These are phyloP conservation scores for Megacollybia marginata DNA, from an alignment of 768 basidiomycete species.

Conservation along the genomic window DNA sequence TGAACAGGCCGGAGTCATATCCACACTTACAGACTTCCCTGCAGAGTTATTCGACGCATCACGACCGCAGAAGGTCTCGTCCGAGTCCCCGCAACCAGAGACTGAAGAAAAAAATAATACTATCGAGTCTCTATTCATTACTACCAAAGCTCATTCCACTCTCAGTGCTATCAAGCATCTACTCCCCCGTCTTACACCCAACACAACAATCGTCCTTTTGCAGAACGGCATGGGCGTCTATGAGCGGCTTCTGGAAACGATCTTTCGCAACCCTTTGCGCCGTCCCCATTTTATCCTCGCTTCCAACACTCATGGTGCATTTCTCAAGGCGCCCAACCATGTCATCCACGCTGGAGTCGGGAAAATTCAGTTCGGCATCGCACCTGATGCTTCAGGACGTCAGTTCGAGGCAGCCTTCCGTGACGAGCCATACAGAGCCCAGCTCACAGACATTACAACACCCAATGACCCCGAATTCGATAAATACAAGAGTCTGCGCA, in stretches of 20 bases:
- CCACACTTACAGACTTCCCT: conserved; percentile 35
- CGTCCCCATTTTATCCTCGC: conserved; percentile 86
- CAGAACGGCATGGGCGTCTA: conserved; percentile 95
- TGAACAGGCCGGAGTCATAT: conserved; percentile 40
- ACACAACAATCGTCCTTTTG: conserved; percentile 84
- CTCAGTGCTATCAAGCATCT: conserved; percentile 50
- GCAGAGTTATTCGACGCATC: conserved; percentile 40
- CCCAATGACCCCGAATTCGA: conserved; percentile 23
- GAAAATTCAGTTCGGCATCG: conserved; percentile 68
- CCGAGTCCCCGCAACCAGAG: not conserved
- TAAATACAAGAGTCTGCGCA: conserved; percentile 55
- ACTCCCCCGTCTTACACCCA: conserved; percentile 49
- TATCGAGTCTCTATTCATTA: conserved; percentile 78
- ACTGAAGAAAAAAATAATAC: conserved; percentile 9
- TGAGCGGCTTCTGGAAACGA: conserved; percentile 56
- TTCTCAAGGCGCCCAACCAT: conserved; percentile 40
- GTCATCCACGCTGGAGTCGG: conserved; percentile 70
- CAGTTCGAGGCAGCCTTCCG: conserved; percentile 56
- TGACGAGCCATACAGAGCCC: conserved; percentile 19
- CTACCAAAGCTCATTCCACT: conserved; percentile 71
- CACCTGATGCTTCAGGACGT: conserved; percentile 57
- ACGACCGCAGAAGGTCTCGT: not conserved
- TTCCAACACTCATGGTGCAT: conserved; percentile 76
- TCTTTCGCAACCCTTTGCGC: conserved; percentile 66
- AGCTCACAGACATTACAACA: conserved; percentile 47